phyloP scores from a whole-genome alignment of 257 asterid genomes.

The Salvia hispanica region DNA sequence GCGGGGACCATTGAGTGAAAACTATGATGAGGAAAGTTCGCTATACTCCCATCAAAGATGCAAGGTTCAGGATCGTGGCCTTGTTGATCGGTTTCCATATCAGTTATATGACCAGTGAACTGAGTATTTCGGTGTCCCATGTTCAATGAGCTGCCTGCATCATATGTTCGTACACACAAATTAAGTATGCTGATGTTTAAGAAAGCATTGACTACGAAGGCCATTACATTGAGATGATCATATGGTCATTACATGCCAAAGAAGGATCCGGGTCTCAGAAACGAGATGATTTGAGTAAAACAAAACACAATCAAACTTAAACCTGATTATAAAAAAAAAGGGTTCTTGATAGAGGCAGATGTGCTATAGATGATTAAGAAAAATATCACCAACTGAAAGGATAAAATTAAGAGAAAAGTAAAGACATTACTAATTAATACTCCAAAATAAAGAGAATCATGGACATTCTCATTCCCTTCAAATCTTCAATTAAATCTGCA shows the following conservation, averaged over 20 bases:
- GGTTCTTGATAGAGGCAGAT: background rate
- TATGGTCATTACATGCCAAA: background rate
- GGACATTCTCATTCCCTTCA: too few species aligned
- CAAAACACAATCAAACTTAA: background rate
- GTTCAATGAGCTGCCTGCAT: constrained; percentile 47
- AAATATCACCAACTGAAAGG: background rate
- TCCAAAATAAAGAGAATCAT: background rate
- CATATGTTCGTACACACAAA: constrained; percentile 30
- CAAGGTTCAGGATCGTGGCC: constrained; percentile 64
- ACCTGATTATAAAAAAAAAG: background rate
- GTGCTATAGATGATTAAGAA: background rate
- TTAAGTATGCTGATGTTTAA: background rate
- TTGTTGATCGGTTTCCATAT: constrained; percentile 59
- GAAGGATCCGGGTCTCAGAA: background rate
- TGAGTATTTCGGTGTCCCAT: constrained; percentile 78
- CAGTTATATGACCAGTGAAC: constrained; percentile 47
- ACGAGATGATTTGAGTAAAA: background rate
- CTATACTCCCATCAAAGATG: constrained; percentile 50
- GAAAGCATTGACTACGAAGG: background rate
- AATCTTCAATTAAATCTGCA: background rate
- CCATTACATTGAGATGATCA: background rate
- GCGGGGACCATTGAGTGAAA: constrained; percentile 44
- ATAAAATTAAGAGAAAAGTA: background rate
- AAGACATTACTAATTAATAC: background rate
- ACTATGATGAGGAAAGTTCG: constrained; percentile 57